Base-by-base conservation (phyloP, 208 protist genomes). In the Acanthamoeba triangularis region DNA sequence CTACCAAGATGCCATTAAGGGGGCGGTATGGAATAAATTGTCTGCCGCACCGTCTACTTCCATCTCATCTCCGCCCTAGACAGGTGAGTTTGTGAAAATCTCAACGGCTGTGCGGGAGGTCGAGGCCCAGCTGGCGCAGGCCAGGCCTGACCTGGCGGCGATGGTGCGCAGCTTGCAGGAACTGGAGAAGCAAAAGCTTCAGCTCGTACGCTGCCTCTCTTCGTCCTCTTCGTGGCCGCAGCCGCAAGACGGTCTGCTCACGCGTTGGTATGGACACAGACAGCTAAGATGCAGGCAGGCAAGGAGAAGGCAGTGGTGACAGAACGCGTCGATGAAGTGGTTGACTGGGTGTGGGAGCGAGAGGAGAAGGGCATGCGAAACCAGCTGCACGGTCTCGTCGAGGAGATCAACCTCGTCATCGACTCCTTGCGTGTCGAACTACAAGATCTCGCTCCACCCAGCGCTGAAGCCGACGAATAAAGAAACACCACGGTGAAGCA, bases 401-500 rank as follows among this genome's bases (percentile, higher is more conserved):
- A 85, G 76, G 76, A 85, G 47, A 85, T 85, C 76, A 85, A 85
- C 76, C 44, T 85, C 28, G 23, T 85, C 76, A 25, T 85, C 44
- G 76, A 85, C 47, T 85, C 76, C 35, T 33, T 85, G 25, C 76
- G 76, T 7, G 28, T 85, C 13, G 76, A 85, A 41, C 76, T 85
- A 5, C 47, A 85, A 6, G 69, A 80, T 23, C 69, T 80, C 30
- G 61, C 61, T 23, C 8, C 23, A 25, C 16, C 61, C 61, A 30
- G 28, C 61, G 0, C 13, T 5, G 16, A 56, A 56, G 18, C 61
- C 69, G 18, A 74, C 30, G 65, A 74, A 35, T 74, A 74, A 74
- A 72, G 1, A 0, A 35, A 1, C 23, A 35, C 23, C 25, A 16
- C 1, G 25, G 18, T 28, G n/a, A 28, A 74, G 30, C 23, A 33